Base-by-base conservation (phyloP, 345 rosid genomes). In the Erucastrum elatum region DNA sequence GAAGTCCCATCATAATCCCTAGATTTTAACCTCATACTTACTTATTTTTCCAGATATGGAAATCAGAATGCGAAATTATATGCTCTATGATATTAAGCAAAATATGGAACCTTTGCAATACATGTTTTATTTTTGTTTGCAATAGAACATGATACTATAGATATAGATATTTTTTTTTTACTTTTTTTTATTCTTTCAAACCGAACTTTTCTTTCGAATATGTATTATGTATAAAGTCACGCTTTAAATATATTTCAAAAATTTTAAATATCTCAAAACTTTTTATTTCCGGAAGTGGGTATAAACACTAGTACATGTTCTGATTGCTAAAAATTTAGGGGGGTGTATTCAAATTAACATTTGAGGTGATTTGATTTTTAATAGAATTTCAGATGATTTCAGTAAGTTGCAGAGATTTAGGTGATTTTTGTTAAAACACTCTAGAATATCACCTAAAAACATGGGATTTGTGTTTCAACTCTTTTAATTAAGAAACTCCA, bases 271-370 rank as follows among this genome's bases (percentile, higher is more conserved):
- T 41, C 49, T 41, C 49, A 41, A 41, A 41, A 41, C n/a, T 72
- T 59, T 72, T 26, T 60, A 46, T 60, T 0, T 60, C 2, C 13
- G 25, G 21, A 62, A 79, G 77, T 61, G 68, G 77, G 35, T 46
- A 33, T 67, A 49, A 67, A 67, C 74, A 61, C 67, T 26, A 60
- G 33, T 68, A 33, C 13, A 61, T 67, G 64, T 61, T 73, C 64
- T 73, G 6, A 79, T 79, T 60, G 77, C 74, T 0, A 1, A 73
- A 49, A 67, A 68, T n/a, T n/a, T n/a, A n/a, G n/a, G n/a, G n/a
- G n/a, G n/a, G n/a, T n/a, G n/a, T n/a, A n/a, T n/a, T n/a, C n/a
- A n/a, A n/a, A n/a, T n/a, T n/a, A n/a, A n/a, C n/a, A n/a, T n/a
- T n/a, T n/a, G n/a, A n/a, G n/a, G n/a, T n/a, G n/a, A n/a, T n/a